A percentile compares a stretch with the other conserved stretches of the same genome.
Evolutionary conservation across 345 rosid genomes (phyloP).

Genomic region (Odontarrhena argentea): DNA sequence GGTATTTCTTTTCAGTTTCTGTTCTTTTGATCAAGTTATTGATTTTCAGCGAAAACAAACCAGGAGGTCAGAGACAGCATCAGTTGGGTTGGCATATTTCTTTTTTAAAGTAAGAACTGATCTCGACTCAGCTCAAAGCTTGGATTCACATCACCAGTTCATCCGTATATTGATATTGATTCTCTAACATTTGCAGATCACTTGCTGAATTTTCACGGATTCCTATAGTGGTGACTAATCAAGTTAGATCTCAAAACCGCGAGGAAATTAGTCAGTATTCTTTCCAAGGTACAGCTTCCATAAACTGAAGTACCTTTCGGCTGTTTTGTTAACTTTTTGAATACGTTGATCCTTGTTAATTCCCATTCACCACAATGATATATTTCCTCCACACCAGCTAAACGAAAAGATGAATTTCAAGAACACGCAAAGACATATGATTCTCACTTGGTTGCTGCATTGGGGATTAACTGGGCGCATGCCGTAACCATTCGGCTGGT

Average conservation of each 20-base stretch:
- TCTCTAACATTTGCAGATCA: conserved; percentile 51
- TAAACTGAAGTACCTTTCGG: conserved; percentile 17
- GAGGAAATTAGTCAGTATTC: conserved; percentile 53
- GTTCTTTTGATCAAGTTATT: conserved; percentile 9
- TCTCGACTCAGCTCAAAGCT: conserved; percentile 20
- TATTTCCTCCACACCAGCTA: conserved; percentile 44
- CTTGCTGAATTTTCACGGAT: conserved; percentile 83
- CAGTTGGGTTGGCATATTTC: conserved; percentile 86
- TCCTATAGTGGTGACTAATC: conserved; percentile 84
- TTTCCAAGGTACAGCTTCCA: conserved; percentile 62
- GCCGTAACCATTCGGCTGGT: conserved; percentile 76
- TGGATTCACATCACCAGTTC: conserved; percentile 13
- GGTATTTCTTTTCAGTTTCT: background rate
- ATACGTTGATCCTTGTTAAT: conserved; percentile 1
- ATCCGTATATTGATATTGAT: conserved; percentile 3
- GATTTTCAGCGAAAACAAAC: conserved; percentile 59
- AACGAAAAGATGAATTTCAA: conserved; percentile 36
- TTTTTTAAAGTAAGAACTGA: conserved; percentile 64
- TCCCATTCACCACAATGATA: conserved; percentile 5
- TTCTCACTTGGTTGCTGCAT: conserved; percentile 77
- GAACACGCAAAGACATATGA: conserved; percentile 49
- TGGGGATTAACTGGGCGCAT: conserved; percentile 88
- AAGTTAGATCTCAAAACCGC: conserved; percentile 73
- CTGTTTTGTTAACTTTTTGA: background rate
- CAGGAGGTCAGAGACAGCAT: conserved; percentile 50